Evolutionary conservation across 768 basidiomycete species (phyloP).

Genomic region (Pulveroboletus ravenelii): DNA sequence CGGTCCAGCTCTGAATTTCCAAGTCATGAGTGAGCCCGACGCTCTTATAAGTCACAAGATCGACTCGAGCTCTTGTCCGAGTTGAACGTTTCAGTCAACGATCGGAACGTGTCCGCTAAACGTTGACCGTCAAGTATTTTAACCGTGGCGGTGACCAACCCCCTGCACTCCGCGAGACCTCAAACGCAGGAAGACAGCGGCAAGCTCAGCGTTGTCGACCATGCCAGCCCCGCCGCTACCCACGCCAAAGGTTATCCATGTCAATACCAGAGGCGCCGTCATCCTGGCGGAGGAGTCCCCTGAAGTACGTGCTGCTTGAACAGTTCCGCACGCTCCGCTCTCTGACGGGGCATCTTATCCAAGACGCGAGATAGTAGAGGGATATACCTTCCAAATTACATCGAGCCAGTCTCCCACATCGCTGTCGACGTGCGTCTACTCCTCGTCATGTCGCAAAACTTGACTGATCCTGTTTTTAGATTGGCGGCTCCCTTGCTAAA

Average conservation of each 20-base stretch:
- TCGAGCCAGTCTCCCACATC: slow-evolving; percentile 95
- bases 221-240: slow-evolving; percentile 66
- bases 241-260: slow-evolving; percentile 81
- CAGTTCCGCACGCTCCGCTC: slow-evolving; percentile 2
- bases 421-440: slow-evolving; percentile 82
- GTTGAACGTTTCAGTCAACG: not conserved
- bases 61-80: not conserved
- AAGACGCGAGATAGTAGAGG: slow-evolving; percentile 92
- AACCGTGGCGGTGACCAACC: slow-evolving; percentile 17
- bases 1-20: not conserved
- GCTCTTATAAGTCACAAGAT: slow-evolving; percentile 1
- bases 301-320: slow-evolving; percentile 52
- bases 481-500: slow-evolving; percentile 96
- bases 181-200: slow-evolving; percentile 12
- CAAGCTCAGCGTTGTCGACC: slow-evolving; percentile 13
- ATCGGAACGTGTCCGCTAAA: slow-evolving; percentile 6
- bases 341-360: slow-evolving; percentile 12
- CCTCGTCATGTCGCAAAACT: not conserved
- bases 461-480: slow-evolving; percentile 42
- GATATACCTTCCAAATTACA: slow-evolving; percentile 96
- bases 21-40: slow-evolving; percentile 7
- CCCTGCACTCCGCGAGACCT: slow-evolving; percentile 3
- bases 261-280: slow-evolving; percentile 90
- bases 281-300: slow-evolving; percentile 93
- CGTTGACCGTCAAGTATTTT: not conserved